Conservation (phyloP, 352 stramenopile genomes). For the Globisporangium acanthophoron region DNA sequence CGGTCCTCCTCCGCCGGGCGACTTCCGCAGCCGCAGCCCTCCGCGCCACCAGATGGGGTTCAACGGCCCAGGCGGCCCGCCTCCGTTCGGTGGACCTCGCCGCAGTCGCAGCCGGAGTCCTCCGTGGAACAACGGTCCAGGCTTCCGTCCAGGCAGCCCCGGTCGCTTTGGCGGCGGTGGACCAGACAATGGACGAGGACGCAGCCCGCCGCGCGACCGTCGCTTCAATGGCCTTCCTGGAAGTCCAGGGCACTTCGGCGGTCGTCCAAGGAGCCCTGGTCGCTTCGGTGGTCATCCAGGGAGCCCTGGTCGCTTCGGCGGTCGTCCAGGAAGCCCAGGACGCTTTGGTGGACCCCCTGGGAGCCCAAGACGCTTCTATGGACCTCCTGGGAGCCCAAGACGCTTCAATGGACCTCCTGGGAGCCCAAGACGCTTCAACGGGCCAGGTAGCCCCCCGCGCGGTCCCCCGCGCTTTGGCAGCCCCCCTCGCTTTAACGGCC, state of each 20-base stretch:
- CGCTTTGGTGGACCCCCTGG: not conserved
- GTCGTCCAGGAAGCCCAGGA: not conserved
- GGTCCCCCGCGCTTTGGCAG: not conserved
- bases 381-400: not conserved
- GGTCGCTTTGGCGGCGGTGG: slow-evolving; percentile 4
- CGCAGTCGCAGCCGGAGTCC: slow-evolving; percentile 15
- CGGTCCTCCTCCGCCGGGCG: slow-evolving; percentile 13
- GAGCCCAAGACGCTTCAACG: not conserved
- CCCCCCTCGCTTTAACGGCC: not conserved
- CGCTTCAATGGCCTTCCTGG: not conserved
- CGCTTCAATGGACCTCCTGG: not conserved
- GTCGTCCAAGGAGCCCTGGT: not conserved
- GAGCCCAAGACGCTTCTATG: slow-evolving; percentile 1
- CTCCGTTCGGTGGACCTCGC: slow-evolving; percentile 7
- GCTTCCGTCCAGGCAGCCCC: slow-evolving; percentile 5
- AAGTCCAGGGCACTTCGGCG: not conserved
- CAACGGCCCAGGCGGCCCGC: slow-evolving; percentile 5
- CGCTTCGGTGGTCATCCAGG: not conserved
- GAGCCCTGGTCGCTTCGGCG: not conserved
- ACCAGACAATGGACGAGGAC: slow-evolving; percentile 3
- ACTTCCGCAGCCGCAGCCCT: slow-evolving; percentile 22
- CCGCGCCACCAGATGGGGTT: slow-evolving; percentile 13
- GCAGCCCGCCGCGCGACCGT: slow-evolving; percentile 6
- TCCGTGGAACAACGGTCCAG: slow-evolving; percentile 5
- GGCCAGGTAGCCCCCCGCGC: too few species aligned